Evolutionary conservation across 78 protist genomes (phyloP).

Genomic region (Creolimax fragrantissima): DNA sequence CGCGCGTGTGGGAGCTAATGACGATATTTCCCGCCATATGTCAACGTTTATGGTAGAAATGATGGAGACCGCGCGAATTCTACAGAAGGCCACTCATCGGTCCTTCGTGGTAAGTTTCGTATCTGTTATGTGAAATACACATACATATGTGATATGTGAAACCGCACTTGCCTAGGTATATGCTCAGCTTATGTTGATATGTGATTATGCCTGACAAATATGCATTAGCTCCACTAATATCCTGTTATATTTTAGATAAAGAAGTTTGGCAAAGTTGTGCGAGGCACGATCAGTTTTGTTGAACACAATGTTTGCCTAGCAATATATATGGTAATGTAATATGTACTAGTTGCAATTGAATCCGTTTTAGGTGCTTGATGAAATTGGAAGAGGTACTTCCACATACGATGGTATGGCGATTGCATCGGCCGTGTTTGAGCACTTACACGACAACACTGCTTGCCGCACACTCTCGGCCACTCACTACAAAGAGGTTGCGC

Average conservation of each 20-base stretch:
- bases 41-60: slow-evolving; percentile 67
- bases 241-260: no score
- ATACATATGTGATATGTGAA: not conserved
- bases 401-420: slow-evolving; percentile 33
- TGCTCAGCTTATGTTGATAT: no score
- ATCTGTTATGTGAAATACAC: not conserved
- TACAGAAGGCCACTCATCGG: slow-evolving; percentile 15
- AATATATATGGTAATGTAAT: no score
- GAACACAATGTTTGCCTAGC: no score
- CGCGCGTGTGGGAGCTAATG: slow-evolving; percentile 50
- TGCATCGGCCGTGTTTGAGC: slow-evolving; percentile 12
- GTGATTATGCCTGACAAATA: no score
- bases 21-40: slow-evolving; percentile 15
- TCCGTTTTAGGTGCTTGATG: slow-evolving; percentile 36
- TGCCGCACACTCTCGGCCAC: slow-evolving; percentile 34
- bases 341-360: not conserved
- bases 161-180: no score
- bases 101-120: slow-evolving; percentile 35
- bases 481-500: slow-evolving; percentile 30
- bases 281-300: no score
- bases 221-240: no score
- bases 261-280: no score
- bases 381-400: slow-evolving; percentile 55
- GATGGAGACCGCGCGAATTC: slow-evolving; percentile 40
- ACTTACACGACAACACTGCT: not conserved